Conservation (phyloP, 257 asterid genomes). For the Penstemon barbatus region DNA sequence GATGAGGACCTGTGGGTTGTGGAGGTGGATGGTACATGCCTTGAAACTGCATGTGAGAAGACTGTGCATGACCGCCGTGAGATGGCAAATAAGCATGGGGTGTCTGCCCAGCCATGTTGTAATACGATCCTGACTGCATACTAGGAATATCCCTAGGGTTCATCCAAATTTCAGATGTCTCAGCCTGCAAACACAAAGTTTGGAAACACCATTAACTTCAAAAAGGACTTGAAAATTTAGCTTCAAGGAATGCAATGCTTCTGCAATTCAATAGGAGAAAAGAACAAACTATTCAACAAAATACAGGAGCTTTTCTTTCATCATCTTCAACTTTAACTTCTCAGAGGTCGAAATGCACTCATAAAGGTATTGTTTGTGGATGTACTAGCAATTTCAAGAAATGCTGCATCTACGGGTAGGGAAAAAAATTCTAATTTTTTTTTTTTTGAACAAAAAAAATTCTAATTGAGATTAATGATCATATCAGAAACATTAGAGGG, state of each 20-base stretch:
- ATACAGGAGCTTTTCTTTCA: neutral
- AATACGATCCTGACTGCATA: slow-evolving; percentile 75
- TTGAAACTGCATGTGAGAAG: slow-evolving; percentile 90
- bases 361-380: neutral
- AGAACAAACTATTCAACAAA: neutral
- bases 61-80: slow-evolving; percentile 81
- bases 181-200: slow-evolving; percentile 51
- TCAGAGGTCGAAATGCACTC: slow-evolving; percentile 3
- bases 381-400: slow-evolving; percentile 1
- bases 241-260: neutral
- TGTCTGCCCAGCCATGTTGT: slow-evolving; percentile 83
- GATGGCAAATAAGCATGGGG: slow-evolving; percentile 86
- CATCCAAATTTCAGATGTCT: slow-evolving; percentile 96
- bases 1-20: slow-evolving; percentile 80
- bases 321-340: slow-evolving; percentile 7
- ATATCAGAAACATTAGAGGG: neutral
- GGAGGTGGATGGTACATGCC: slow-evolving; percentile 75
- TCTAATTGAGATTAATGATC: neutral
- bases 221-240: neutral
- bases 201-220: neutral
- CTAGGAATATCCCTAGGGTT: slow-evolving; percentile 67
- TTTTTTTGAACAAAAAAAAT: too few relatives aligned
- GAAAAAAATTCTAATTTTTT: too few relatives aligned
- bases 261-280: neutral
- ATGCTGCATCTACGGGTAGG: neutral